These are phyloP conservation scores for Chaetoceros muelleri DNA, from an alignment of 108 stramenopile species.

Conservation along the genomic window DNA sequence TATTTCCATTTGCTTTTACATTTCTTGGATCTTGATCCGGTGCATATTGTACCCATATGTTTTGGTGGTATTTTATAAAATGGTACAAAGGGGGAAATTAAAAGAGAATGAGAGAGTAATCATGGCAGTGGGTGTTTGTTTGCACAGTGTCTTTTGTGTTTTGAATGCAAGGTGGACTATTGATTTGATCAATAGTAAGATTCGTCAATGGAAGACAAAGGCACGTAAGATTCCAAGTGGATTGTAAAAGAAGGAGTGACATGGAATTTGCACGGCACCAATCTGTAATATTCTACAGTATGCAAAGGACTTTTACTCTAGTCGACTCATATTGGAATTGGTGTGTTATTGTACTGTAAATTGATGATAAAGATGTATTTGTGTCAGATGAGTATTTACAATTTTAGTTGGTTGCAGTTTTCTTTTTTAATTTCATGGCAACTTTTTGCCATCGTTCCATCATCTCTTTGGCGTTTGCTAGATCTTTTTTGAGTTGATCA, in stretches of 20 bases:
- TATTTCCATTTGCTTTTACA: conserved; percentile 61
- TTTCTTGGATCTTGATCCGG: conserved; percentile 65
- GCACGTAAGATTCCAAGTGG: conserved; percentile 1
- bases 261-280: too few species aligned
- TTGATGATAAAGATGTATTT: not conserved
- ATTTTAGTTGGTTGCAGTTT: not conserved
- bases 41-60: conserved; percentile 49
- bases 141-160: conserved; percentile 54
- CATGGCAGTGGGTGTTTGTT: conserved; percentile 29
- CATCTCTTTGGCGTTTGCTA: conserved; percentile 27
- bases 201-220: conserved; percentile 32
- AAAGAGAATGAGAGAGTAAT: conserved; percentile 17
- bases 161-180: conserved; percentile 82
- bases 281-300: too few species aligned
- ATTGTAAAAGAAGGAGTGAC: conserved; percentile 10
- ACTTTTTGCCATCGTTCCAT: conserved; percentile 64
- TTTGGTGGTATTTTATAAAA: conserved; percentile 24
- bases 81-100: conserved; percentile 13
- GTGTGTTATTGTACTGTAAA: too few species aligned
- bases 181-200: conserved; percentile 67
- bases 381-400: not conserved
- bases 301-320: too few species aligned
- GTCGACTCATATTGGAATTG: too few species aligned
- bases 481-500: conserved; percentile 27
- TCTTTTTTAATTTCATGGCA: conserved; percentile 41